Base-by-base conservation (phyloP, 31 red algal genomes). In the Pterothamnion heteromorphum region DNA sequence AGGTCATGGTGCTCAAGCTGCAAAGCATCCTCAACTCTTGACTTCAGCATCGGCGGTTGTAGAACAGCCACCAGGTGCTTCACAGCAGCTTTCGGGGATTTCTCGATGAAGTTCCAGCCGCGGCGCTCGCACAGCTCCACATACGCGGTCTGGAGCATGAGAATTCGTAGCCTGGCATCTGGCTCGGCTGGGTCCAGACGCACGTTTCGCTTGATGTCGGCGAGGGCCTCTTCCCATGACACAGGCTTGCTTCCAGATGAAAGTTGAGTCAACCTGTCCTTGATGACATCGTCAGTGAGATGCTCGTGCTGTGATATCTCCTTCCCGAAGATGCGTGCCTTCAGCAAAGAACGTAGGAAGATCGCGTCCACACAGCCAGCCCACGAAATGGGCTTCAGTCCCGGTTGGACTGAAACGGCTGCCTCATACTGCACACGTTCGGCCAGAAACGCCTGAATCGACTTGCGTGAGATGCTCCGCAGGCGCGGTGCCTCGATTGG, bases 401-500 rank as follows among this genome's bases (percentile, higher is more conserved):
- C 51, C 57, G 87, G 58, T 90, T 90, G 57, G 4, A 27, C 57
- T n/a, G 1, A 1, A 3, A 90, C 22, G 3, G 87, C 44, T 2
- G 1, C 2, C 74, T 90, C 87, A 1, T 90, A 82, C 2, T 4
- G 44, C 32, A 74, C 87, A 34, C 87, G 87, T 74, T 90, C 87
- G 4, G 51, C 44, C 87, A 90, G 74, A 35, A 90, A 90, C 27
- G n/a, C n/a, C n/a, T n/a, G n/a, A n/a, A n/a, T n/a, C n/a, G n/a
- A n/a, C n/a, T n/a, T n/a, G n/a, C n/a, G n/a, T n/a, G n/a, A n/a
- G n/a, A n/a, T n/a, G n/a, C n/a, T n/a, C n/a, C n/a, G n/a, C n/a
- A n/a, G n/a, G n/a, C n/a, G n/a, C n/a, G n/a, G n/a, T n/a, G n/a
- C n/a, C n/a, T n/a, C n/a, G n/a, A n/a, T n/a, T n/a, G n/a, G n/a